Percentiles rank a stretch among this genome's conserved stretches.
Evolutionary conservation across 441 rosid genomes (phyloP).

Genomic region (California macrophylla): DNA sequence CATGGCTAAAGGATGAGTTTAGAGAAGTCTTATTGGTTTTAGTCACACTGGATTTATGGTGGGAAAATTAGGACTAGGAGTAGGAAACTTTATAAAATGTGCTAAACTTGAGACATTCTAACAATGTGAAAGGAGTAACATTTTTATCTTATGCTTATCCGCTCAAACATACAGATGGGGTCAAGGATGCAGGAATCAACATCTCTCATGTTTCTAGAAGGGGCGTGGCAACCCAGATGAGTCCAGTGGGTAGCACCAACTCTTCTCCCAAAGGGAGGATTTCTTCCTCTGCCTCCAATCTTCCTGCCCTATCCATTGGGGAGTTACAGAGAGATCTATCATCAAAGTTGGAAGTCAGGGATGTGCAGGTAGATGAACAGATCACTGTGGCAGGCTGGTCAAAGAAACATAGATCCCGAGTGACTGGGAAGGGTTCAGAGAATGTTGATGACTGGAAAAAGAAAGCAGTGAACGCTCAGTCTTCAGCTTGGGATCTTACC

Average conservation of each 20-base stretch:
- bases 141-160: not conserved
- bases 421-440: conserved; percentile 47
- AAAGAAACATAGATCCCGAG: conserved; percentile 51
- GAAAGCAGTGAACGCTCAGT: conserved; percentile 37
- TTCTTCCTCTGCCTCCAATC: conserved; percentile 46
- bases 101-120: not conserved
- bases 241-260: conserved; percentile 59
- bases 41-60: not conserved
- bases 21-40: not conserved
- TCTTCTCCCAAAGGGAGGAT: conserved; percentile 50
- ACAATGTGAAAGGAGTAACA: not conserved
- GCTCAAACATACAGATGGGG: conserved; percentile 2
- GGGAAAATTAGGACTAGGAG: not conserved
- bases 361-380: conserved; percentile 80
- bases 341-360: conserved; percentile 55
- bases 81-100: not conserved
- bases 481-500: conserved; percentile 52
- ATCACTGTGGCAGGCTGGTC: conserved; percentile 83
- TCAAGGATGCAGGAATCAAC: not conserved
- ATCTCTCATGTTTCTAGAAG: conserved; percentile 53
- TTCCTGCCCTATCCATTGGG: conserved; percentile 39
- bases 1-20: not conserved
- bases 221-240: conserved; percentile 95
- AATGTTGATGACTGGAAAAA: conserved; percentile 61
- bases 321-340: conserved; percentile 43